phyloP scores from a whole-genome alignment of 2,329 filamentous ascomycete species.

The Colletotrichum sp. region DNA sequence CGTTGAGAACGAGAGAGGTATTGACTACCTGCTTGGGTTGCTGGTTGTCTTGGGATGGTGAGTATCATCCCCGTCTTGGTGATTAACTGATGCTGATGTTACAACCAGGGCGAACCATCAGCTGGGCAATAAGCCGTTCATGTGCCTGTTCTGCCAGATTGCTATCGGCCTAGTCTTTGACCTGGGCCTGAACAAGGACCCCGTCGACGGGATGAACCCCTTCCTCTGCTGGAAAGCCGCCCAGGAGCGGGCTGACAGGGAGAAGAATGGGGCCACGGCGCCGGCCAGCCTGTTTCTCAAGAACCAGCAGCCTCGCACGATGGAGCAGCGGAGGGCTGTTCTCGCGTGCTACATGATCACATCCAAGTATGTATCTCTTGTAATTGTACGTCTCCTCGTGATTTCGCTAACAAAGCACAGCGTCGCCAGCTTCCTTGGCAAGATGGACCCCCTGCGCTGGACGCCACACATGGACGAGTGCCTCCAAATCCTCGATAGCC shows the following conservation, averaged over 20 bases:
- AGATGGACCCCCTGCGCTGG: constrained; percentile 55
- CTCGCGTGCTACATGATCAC: constrained; percentile 22
- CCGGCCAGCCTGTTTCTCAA: neutral
- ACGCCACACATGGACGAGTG: constrained; percentile 61
- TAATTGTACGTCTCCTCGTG: neutral
- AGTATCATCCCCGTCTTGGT: neutral
- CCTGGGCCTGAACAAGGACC: constrained; percentile 39
- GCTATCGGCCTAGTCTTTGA: constrained; percentile 50
- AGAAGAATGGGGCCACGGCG: neutral
- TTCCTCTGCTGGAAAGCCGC: constrained; percentile 19
- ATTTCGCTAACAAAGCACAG: neutral
- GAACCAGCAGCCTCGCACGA: constrained; percentile 16
- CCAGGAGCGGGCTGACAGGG: neutral
- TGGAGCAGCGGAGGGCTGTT: constrained; percentile 25
- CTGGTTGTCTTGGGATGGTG: constrained; percentile 32
- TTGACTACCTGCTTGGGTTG: constrained; percentile 33
- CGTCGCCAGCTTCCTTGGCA: constrained; percentile 30
- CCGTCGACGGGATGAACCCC: constrained; percentile 2
- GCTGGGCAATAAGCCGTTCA: constrained; percentile 43
- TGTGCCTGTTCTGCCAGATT: constrained; percentile 48
- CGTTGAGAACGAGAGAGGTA: constrained; percentile 25
- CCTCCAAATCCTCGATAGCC: constrained; percentile 43
- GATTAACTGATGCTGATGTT: neutral
- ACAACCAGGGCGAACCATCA: constrained; percentile 13
- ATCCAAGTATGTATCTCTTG: neutral